Evolutionary conservation across 768 basidiomycete genomes (phyloP).

Genomic region (Asterophora lycoperdoides): DNA sequence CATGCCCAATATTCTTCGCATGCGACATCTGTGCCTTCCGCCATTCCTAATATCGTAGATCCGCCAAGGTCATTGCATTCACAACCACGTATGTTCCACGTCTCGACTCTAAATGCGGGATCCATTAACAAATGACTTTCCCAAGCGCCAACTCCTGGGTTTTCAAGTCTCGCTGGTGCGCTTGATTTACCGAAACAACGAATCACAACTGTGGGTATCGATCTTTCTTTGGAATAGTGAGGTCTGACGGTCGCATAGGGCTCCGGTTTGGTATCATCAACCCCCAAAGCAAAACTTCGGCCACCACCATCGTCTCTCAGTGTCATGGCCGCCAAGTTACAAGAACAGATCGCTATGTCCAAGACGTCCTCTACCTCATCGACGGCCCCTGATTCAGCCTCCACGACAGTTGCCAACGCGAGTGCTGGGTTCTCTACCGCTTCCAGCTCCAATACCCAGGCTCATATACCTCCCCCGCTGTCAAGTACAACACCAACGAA

Average conservation of each 20-base stretch:
- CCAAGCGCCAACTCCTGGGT: conserved; percentile 4
- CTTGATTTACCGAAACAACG: background rate
- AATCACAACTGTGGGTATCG: background rate
- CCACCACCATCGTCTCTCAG: background rate
- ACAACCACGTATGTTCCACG: background rate
- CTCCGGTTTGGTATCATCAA: background rate
- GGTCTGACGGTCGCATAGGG: background rate
- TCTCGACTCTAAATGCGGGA: background rate
- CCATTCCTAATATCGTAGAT: conserved; percentile 7
- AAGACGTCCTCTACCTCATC: background rate
- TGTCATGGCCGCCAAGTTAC: background rate
- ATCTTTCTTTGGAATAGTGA: background rate
- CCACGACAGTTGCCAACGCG: background rate
- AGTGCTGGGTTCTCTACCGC: background rate
- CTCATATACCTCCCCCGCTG: background rate
- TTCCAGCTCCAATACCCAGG: background rate
- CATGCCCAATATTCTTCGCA: background rate
- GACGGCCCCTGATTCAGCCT: background rate
- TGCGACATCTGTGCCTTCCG: background rate
- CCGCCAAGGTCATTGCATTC: background rate
- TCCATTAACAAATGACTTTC: background rate
- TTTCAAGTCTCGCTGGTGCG: conserved; percentile 3
- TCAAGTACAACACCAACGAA: background rate
- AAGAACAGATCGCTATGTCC: background rate
- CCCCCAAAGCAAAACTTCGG: background rate